Conservation (phyloP, 2,329 filamentous ascomycete genomes). For the Venturia aucupariae region DNA sequence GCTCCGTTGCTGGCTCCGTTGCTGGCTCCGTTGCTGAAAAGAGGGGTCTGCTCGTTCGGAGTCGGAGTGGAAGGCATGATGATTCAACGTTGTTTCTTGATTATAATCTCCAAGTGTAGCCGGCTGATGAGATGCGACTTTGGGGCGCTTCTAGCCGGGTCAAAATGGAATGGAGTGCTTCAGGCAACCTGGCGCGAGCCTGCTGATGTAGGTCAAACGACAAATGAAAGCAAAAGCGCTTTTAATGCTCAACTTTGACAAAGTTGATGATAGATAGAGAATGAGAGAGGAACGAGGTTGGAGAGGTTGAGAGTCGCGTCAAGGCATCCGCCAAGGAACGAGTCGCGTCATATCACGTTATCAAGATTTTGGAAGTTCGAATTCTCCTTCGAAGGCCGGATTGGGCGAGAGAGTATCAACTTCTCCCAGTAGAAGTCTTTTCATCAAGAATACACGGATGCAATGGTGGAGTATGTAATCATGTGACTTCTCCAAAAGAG, state of each 20-base stretch:
- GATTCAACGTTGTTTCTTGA: neutral
- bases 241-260: too few species aligned
- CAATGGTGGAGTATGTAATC: too few species aligned
- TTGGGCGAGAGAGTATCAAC: too few species aligned
- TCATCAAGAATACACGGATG: too few species aligned
- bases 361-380: neutral
- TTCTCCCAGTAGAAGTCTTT: too few species aligned
- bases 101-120: too few species aligned
- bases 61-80: neutral
- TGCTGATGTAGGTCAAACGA: neutral
- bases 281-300: neutral
- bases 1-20: neutral
- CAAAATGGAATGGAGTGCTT: neutral
- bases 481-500: too few species aligned
- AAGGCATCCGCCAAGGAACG: neutral
- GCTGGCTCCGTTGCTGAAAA: constrained; percentile 1
- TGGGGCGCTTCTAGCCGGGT: neutral
- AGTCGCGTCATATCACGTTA: neutral
- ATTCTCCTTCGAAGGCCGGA: too few species aligned
- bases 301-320: neutral
- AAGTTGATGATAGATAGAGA: neutral
- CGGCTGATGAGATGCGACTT: too few species aligned
- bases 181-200: neutral
- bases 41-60: neutral
- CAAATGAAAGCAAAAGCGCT: neutral